Evolutionary conservation across 352 stramenopile species (phyloP).

Genomic region (Phytophthora macrochlamydospora): DNA sequence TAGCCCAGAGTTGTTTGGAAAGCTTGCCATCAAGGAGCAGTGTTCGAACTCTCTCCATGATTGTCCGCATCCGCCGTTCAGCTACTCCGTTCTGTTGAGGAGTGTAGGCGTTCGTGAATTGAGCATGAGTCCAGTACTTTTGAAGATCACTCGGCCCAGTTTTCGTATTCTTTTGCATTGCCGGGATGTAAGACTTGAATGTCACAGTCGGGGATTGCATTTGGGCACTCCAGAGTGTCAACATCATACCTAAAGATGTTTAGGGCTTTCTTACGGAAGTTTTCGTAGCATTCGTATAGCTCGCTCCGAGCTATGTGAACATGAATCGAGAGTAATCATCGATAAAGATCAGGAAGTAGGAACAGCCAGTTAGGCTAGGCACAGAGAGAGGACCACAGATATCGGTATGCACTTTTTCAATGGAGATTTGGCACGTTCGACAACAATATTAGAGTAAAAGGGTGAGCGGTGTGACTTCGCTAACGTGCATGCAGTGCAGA

Average conservation of each 20-base stretch:
- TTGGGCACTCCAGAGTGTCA: background rate
- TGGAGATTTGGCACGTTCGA: background rate
- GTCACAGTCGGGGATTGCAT: background rate
- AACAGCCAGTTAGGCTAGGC: background rate
- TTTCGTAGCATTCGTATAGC: conserved; percentile 8
- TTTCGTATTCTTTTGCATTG: background rate
- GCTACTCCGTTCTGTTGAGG: conserved; percentile 4
- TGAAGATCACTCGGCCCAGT: conserved; percentile 1
- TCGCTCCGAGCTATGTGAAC: conserved; percentile 8
- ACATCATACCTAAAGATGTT: background rate
- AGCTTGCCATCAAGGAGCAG: background rate
- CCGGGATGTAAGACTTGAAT: background rate
- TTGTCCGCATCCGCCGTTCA: conserved; percentile 2
- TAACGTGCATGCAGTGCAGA: background rate
- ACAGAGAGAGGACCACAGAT: background rate
- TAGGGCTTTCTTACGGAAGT: background rate
- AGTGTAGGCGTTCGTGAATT: conserved; percentile 3
- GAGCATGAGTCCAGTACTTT: conserved; percentile 7
- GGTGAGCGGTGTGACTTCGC: background rate
- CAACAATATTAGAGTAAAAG: background rate
- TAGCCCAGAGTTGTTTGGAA: background rate
- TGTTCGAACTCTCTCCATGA: background rate
- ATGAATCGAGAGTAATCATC: conserved; percentile 4
- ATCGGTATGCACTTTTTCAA: background rate
- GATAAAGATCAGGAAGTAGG: background rate